These are phyloP conservation scores for Closterium sp. DNA, from an alignment of 139 green algal genomes.

Conservation along the genomic window DNA sequence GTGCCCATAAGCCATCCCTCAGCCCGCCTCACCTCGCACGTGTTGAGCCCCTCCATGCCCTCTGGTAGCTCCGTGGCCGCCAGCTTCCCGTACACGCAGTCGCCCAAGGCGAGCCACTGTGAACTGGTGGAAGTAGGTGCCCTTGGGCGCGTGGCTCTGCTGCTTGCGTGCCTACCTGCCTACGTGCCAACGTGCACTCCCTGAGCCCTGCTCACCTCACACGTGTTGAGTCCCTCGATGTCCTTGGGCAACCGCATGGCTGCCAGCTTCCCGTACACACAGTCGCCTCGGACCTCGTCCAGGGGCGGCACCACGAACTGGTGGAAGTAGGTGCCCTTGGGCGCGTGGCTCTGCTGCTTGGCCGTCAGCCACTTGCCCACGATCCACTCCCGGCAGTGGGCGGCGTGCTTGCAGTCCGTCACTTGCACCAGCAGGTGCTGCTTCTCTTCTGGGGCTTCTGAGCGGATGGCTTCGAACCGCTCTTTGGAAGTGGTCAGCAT, in stretches of 20 bases:
- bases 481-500: constrained; percentile 45
- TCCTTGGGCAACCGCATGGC: constrained; percentile 52
- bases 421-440: constrained; percentile 40
- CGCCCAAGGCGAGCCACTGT: too few species aligned
- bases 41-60: too few species aligned
- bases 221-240: constrained; percentile 32
- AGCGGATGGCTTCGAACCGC: constrained; percentile 47
- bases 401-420: neutral
- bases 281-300: constrained; percentile 39
- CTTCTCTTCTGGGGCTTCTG: constrained; percentile 22
- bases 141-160: too few species aligned
- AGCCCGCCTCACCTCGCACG: too few species aligned
- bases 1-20: too few species aligned
- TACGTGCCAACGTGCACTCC: too few species aligned
- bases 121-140: too few species aligned
- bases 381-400: constrained; percentile 50
- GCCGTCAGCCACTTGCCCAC: constrained; percentile 45
- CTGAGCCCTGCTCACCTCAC: constrained; percentile 39
- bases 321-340: constrained; percentile 52
- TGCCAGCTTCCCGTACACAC: constrained; percentile 54
- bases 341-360: constrained; percentile 54
- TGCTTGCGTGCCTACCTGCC: too few species aligned
- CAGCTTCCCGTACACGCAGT: too few species aligned
- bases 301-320: constrained; percentile 61
- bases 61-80: too few species aligned